phyloP scores from a whole-genome alignment of 2,329 filamentous ascomycete genomes.

The Coniochaeta sp. region DNA sequence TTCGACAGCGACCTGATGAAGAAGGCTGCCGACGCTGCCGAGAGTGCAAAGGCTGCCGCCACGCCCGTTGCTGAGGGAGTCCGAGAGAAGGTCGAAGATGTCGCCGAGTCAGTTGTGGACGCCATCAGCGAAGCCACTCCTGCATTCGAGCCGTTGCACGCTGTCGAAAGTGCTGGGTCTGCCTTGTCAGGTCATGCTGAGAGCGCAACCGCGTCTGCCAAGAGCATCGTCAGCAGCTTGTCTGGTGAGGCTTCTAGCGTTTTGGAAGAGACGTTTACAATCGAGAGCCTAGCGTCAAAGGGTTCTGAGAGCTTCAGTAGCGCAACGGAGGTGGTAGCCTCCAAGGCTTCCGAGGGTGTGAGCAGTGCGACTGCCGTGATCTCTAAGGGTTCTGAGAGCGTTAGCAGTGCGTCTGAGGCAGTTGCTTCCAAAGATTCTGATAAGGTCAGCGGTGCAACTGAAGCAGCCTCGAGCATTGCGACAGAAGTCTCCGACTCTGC shows the following conservation, averaged over 20 bases:
- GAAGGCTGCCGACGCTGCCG: slow-evolving; percentile 26
- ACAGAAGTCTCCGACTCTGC: slow-evolving; percentile 10
- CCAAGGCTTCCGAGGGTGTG: slow-evolving; percentile 8
- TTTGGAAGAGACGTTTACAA: background rate
- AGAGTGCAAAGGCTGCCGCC: slow-evolving; percentile 13
- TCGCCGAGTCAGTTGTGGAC: slow-evolving; percentile 6
- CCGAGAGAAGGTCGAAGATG: slow-evolving; percentile 10
- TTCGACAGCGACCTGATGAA: slow-evolving; percentile 65
- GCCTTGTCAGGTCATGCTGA: background rate
- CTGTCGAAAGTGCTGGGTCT: background rate
- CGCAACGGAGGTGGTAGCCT: background rate
- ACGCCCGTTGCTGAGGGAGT: slow-evolving; percentile 26
- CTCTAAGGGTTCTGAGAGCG: background rate
- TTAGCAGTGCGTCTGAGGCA: background rate
- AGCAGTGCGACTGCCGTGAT: slow-evolving; percentile 1
- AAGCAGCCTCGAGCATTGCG: slow-evolving; percentile 6
- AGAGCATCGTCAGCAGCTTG: background rate
- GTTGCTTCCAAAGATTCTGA: background rate
- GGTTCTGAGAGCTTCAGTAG: slow-evolving; percentile 1
- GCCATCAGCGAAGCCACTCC: background rate
- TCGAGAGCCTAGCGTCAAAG: background rate
- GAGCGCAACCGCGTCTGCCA: background rate
- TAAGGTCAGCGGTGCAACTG: slow-evolving; percentile 11
- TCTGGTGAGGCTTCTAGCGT: slow-evolving; percentile 2
- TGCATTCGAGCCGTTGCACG: background rate